Conservation (phyloP, 2,329 filamentous ascomycete species). For the Phyllosticta citribraziliensis region DNA sequence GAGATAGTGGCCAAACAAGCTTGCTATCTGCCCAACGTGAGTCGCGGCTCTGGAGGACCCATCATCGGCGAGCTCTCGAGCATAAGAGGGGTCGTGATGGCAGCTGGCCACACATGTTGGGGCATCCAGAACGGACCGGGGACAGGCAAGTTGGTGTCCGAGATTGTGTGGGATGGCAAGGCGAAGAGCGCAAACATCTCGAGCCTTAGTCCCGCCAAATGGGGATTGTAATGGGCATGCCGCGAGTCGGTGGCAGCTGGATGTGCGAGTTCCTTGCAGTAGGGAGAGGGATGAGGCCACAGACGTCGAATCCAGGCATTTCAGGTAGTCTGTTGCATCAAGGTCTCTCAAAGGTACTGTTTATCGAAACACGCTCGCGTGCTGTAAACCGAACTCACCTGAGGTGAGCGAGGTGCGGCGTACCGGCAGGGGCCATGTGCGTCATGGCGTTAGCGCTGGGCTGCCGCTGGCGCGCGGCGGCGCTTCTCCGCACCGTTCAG, state of each 20-base stretch:
- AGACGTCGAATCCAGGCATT: neutral
- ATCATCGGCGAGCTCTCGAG: constrained; percentile 62
- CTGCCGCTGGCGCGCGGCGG: neutral
- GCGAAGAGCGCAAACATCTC: constrained; percentile 33
- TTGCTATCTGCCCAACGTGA: constrained; percentile 81
- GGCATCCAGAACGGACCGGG: constrained; percentile 92
- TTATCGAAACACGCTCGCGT: neutral
- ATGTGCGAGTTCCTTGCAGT: neutral
- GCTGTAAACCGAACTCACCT: neutral
- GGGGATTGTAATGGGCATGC: constrained; percentile 5
- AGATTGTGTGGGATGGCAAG: constrained; percentile 37
- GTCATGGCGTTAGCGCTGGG: neutral
- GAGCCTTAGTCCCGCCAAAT: constrained; percentile 32
- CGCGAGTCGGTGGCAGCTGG: neutral
- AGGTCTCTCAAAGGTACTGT: neutral
- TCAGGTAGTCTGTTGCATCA: neutral
- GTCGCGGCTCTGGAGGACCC: constrained; percentile 52
- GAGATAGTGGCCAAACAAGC: constrained; percentile 67
- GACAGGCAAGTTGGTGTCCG: constrained; percentile 46
- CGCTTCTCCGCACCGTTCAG: neutral
- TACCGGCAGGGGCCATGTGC: neutral
- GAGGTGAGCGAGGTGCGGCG: too few species aligned
- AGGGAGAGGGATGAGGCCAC: neutral
- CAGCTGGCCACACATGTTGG: constrained; percentile 93
- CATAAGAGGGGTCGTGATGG: constrained; percentile 66